Evolutionary conservation across 2,329 filamentous ascomycete genomes (phyloP).

Genomic region (Aspergillus intermedius): DNA sequence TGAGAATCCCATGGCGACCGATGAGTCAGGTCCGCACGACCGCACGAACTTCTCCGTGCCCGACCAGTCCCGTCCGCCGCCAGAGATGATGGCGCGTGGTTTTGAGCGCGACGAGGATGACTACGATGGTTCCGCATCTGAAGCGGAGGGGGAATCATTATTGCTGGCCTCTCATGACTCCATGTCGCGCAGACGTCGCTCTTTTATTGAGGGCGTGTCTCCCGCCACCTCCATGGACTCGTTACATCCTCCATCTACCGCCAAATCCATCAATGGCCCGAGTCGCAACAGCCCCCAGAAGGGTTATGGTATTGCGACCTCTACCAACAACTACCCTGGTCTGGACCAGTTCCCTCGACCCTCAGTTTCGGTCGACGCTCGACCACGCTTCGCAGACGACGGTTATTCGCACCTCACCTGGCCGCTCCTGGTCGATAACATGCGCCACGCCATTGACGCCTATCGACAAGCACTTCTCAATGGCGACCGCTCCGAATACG

Average conservation of each 20-base stretch:
- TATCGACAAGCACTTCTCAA: slow-evolving; percentile 86
- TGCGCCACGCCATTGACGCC: slow-evolving; percentile 81
- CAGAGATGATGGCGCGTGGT: slow-evolving; percentile 83
- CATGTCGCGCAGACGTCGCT: slow-evolving; percentile 59
- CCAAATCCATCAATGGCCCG: slow-evolving; percentile 53
- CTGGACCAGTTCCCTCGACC: slow-evolving; percentile 44
- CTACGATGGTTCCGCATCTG: slow-evolving; percentile 84
- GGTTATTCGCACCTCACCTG: slow-evolving; percentile 76
- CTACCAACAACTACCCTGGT: slow-evolving; percentile 50
- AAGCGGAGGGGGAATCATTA: slow-evolving; percentile 70
- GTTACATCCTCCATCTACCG: slow-evolving; percentile 62
- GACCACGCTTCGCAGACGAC: slow-evolving; percentile 86
- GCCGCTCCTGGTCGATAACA: slow-evolving; percentile 84
- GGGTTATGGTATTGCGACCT: slow-evolving; percentile 36
- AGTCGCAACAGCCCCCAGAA: slow-evolving; percentile 16
- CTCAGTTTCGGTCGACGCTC: slow-evolving; percentile 49
- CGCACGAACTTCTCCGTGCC: slow-evolving; percentile 83
- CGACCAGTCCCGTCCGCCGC: slow-evolving; percentile 80
- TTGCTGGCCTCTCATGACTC: slow-evolving; percentile 64
- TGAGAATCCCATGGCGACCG: slow-evolving; percentile 74
- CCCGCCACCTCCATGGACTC: slow-evolving; percentile 90
- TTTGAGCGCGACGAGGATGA: slow-evolving; percentile 80
- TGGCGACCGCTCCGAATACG: slow-evolving; percentile 80
- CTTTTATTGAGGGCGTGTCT: slow-evolving; percentile 65
- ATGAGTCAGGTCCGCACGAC: slow-evolving; percentile 80